phyloP scores from a whole-genome alignment of 1,284 basidiomycete species.

The Leccinum holopus region DNA sequence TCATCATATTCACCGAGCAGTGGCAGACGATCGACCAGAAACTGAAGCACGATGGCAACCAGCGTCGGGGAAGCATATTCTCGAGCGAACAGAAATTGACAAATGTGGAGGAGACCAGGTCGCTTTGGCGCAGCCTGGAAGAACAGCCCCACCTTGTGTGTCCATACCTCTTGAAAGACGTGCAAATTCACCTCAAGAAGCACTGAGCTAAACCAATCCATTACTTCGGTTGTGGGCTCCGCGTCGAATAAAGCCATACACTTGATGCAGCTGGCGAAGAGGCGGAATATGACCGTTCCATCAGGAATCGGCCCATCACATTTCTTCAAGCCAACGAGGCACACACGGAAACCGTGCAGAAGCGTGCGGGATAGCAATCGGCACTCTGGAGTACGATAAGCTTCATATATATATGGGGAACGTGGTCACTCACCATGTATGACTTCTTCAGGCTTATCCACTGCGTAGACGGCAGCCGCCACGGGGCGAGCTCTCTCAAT shows the following conservation, averaged over 20 bases:
- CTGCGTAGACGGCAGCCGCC: conserved; percentile 67
- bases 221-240: conserved; percentile 79
- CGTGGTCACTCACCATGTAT: conserved; percentile 54
- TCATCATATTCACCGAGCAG: conserved; percentile 87
- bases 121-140: conserved; percentile 79
- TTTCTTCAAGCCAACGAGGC: conserved; percentile 78
- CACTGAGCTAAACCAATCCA: conserved; percentile 83
- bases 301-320: conserved; percentile 80
- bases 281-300: conserved; percentile 81
- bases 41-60: conserved; percentile 89
- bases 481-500: conserved; percentile 84
- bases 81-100: conserved; percentile 84
- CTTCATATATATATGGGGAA: background rate
- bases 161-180: conserved; percentile 95
- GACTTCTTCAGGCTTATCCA: conserved; percentile 76
- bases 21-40: conserved; percentile 82
- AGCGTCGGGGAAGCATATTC: conserved; percentile 87
- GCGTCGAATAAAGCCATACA: conserved; percentile 87
- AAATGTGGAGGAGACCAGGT: conserved; percentile 80
- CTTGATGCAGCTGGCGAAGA: conserved; percentile 85
- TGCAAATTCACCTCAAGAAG: conserved; percentile 84
- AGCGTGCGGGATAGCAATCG: conserved; percentile 87
- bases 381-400: conserved; percentile 55
- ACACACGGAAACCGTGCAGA: conserved; percentile 86
- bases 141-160: conserved; percentile 86